phyloP scores from a whole-genome alignment of 2,329 filamentous ascomycete genomes.

The Teratosphaeria viscida region DNA sequence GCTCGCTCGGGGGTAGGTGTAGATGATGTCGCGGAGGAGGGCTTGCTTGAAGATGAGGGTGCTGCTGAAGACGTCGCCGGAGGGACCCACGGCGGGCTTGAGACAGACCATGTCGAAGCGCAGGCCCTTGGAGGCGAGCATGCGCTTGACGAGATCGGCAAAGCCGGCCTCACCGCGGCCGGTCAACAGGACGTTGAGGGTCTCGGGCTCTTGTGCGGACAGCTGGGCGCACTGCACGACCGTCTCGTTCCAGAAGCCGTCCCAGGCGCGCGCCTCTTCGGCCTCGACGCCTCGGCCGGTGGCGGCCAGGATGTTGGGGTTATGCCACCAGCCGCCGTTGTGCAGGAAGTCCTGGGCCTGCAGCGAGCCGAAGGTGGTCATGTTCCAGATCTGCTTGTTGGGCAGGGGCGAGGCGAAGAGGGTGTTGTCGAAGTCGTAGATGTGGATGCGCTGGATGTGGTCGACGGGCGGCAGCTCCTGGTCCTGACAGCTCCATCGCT shows the following conservation, averaged over 20 bases:
- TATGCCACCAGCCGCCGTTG: slow-evolving; percentile 90
- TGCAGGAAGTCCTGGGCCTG: slow-evolving; percentile 65
- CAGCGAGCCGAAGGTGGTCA: slow-evolving; percentile 64
- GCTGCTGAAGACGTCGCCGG: slow-evolving; percentile 63
- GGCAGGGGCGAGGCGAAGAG: slow-evolving; percentile 77
- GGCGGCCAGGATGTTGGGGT: slow-evolving; percentile 70
- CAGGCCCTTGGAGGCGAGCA: slow-evolving; percentile 64
- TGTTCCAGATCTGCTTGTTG: slow-evolving; percentile 79
- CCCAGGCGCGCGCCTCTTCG: slow-evolving; percentile 77
- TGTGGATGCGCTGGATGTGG: slow-evolving; percentile 68
- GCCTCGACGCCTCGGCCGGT: slow-evolving; percentile 60
- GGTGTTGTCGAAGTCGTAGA: slow-evolving; percentile 98
- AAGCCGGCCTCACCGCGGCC: slow-evolving; percentile 73
- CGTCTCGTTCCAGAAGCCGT: slow-evolving; percentile 94
- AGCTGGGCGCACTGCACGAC: slow-evolving; percentile 68
- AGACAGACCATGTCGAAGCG: slow-evolving; percentile 81
- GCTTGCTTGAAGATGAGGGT: slow-evolving; percentile 91
- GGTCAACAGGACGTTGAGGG: slow-evolving; percentile 75
- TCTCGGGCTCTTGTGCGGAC: slow-evolving; percentile 74
- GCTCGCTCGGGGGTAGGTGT: slow-evolving; percentile 74
- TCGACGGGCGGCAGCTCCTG: slow-evolving; percentile 60
- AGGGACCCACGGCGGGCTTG: slow-evolving; percentile 75
- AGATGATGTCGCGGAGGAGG: slow-evolving; percentile 68
- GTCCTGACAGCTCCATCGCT: slow-evolving; percentile 72
- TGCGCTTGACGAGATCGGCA: slow-evolving; percentile 67